Evolutionary conservation across 2,329 filamentous ascomycete genomes (phyloP), one percentile per base, ranked within the genome.

Genomic region (Aspergillus sp.): DNA sequence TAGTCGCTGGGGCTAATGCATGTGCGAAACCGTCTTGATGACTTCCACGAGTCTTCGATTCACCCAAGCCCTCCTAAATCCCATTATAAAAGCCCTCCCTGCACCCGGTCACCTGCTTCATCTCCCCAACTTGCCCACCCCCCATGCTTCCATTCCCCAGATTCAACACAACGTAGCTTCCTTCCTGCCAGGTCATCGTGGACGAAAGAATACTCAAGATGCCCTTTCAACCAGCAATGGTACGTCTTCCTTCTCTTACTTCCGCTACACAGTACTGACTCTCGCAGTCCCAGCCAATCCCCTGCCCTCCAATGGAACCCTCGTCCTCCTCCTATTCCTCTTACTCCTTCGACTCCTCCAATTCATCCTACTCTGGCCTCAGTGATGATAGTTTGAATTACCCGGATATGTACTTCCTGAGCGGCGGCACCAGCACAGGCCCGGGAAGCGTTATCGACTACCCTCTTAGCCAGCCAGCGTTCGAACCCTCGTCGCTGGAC

Each of bases 291-390:
- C 58, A 59, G 17, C 57, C 50, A 26, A 45, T 53, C 36, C 53
- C 56, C 53, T 66, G 64, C 43, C 61, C 65, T 24, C 61, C 63
- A 41, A 66, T 68, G 63, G 63, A 68, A 47, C 59, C 48, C 30
- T 62, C 65, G 18, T 62, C 61, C 51, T 67, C 65, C 13, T 57
- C 59, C 43, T 62, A 58, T 54, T 57, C 55, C 9, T 53, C 55
- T 5, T 54, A 57, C 45, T 57, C 55, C 20, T 57, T 45, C 20
- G 53, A 54, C 50, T 57, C 55, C 9, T 49, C 50, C 50, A 57
- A 53, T 24, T 57, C 55, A 17, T 54, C 65, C 22, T 64, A 61
- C 58, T 67, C 65, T 11, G 55, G 57, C 49, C 53, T 58, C 52
- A 64, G 63, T 42, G 62, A 66, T 32, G 61, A 60, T 17, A 30